Evolutionary conservation across 2,329 filamentous ascomycete species (phyloP), one percentile per base, ranked within the genome.

Genomic region (Neospermospora avenae): DNA sequence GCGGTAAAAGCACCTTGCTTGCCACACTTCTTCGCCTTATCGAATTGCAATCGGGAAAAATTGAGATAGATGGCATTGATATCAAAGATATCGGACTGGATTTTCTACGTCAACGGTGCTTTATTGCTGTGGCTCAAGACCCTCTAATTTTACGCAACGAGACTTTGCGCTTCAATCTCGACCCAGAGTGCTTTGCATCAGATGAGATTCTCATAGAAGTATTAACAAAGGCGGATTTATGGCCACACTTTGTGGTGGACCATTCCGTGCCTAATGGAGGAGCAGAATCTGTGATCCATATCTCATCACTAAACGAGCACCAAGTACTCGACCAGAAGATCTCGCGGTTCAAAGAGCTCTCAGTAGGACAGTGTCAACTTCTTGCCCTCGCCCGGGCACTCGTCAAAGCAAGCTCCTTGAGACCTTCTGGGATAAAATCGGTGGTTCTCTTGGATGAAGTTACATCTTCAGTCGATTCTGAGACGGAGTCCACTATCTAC

Each of bases 21-120:
- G 71, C 79, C 3, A 72, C 78, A 0, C 71, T 84, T 4, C 75
- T 84, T 22, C 76, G 78, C 11, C 75, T 84, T 61, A 67, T 83
- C 7, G 75, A 81, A 14, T 69, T 75, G 24, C 71, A 74, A 28
- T 67, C 67, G 16, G 77, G 77, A 39, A 70, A 60, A 3, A 77
- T 79, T 62, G 69, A 66, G n/a, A 73, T 80, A 57, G 78, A 80
- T 58, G 76, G 74, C 6, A 61, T 78, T 22, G 74, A 79, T 63
- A 70, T 80, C 63, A 18, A 64, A 76, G 10, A 70, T 70, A 7
- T 74, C 71, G 14, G 68, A 73, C 35, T 70, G 73, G 34, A 71
- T 76, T 24, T 10, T 45, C 64, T 39, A 71, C 74, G 16, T 60
- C 42, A 14, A 71, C 75, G 77, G 20, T 73, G 74, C 10, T 72